Base-by-base conservation (phyloP, 352 stramenopile genomes). In the Globisporangium middletonii region DNA sequence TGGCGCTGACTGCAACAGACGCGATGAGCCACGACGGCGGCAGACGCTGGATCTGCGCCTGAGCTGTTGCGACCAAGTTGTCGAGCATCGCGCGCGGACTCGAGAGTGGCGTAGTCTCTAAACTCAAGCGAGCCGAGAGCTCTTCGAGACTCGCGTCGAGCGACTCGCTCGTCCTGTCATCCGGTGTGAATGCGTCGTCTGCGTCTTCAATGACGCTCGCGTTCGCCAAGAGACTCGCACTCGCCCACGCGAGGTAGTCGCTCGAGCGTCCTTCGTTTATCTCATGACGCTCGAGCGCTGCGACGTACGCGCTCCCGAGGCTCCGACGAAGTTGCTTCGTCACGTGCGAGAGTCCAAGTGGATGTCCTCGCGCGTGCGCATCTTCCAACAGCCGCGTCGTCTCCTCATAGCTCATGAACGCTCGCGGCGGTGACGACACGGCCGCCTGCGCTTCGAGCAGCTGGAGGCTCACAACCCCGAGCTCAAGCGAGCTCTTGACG, bases 261-360 rank as follows among this genome's bases (percentile, higher is more conserved):
- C 27, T 8, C 28, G 37, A 13, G 60, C 28, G 1, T 41, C 57
- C n/a, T 19, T 49, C 35, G 5, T 53, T 50, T 33, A 58, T 35
- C 28, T 77, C 74, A 1, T 74, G 62, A 50, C 68, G 54, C 59
- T 48, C 43, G 43, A 48, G 18, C 18, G 43, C 43, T 28, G 72
- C 56, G 23, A 83, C 54, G 52, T 84, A 91, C 1, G 75, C 72
- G 44, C 68, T 67, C 8, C 75, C 81, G 33, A 87, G 63, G 13
- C 67, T 67, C 35, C 60, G 56, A 3, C 75, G 70, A 8, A 89
- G 53, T 48, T 75, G 53, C 57, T 82, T 72, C 28, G 57, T 77
- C 54, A 89, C 15, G 50, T 87, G 53, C 7, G 69, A 48, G 18
- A 91, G 67, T 6, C 67, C 67, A 30, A 89, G 55, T 47, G 64